A percentile compares a stretch with the other conserved stretches of the same genome.
Conservation (phyloP, 805 yeast species). For the Kluyveromyces siamensis region DNA sequence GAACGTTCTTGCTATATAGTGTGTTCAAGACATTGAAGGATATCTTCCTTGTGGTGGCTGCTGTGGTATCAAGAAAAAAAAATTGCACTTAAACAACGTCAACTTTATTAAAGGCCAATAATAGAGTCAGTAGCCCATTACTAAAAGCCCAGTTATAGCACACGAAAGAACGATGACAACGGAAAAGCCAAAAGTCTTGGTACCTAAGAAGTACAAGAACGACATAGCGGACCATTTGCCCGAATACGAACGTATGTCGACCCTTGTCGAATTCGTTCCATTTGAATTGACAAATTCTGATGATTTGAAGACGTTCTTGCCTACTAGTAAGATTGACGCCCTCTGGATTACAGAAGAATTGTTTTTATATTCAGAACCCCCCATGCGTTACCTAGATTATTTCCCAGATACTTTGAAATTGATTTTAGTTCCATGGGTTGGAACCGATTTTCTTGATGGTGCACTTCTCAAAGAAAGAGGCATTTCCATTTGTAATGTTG, state of each 20-base stretch:
- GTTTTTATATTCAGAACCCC: constrained; percentile 36
- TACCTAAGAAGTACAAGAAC: constrained; percentile 30
- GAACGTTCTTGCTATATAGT: too few species aligned
- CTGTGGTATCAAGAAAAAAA: too few species aligned
- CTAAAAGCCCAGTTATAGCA: too few species aligned
- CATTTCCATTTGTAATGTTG: constrained; percentile 52
- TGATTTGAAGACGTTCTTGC: constrained; percentile 34
- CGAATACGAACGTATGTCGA: constrained; percentile 37
- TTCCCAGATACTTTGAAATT: constrained; percentile 41
- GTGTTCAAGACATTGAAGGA: too few species aligned
- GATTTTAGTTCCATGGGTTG: constrained; percentile 52
- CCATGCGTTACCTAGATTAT: constrained; percentile 34
- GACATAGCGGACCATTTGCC: constrained; percentile 40
- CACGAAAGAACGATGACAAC: neutral
- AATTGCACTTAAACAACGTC: too few species aligned
- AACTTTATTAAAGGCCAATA: too few species aligned
- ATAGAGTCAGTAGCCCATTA: too few species aligned
- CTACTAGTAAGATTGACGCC: constrained; percentile 36
- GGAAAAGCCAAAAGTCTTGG: constrained; percentile 21
- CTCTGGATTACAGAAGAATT: constrained; percentile 50
- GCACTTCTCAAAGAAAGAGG: constrained; percentile 33
- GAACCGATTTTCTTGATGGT: constrained; percentile 46
- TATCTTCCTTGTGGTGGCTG: too few species aligned
- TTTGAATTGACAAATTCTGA: constrained; percentile 36
- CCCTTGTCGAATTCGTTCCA: constrained; percentile 31